Conservation (phyloP, 1,284 basidiomycete species). For the Bjerkandera adusta region DNA sequence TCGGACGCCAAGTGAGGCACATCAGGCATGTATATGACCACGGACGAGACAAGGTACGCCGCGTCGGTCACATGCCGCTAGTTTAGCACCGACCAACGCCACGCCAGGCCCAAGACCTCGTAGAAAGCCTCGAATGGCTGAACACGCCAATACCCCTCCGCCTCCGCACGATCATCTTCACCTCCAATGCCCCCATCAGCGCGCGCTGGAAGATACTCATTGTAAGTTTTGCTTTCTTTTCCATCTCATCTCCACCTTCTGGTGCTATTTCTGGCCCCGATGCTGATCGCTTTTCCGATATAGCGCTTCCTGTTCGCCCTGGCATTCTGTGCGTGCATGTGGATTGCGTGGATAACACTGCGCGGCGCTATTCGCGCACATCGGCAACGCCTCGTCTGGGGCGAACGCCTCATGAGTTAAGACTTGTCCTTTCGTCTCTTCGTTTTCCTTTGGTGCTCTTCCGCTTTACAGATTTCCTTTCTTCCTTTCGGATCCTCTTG, state of each 20-base stretch:
- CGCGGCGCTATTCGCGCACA: constrained; percentile 68
- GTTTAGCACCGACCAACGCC: neutral
- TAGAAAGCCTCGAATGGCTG: constrained; percentile 63
- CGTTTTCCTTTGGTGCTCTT: neutral
- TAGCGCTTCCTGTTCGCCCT: constrained; percentile 53
- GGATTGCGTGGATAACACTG: constrained; percentile 59
- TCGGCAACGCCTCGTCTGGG: constrained; percentile 71
- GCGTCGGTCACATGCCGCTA: neutral
- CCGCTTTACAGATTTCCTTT: no score
- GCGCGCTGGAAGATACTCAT: constrained; percentile 61
- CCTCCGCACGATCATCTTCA: constrained; percentile 69
- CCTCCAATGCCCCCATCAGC: constrained; percentile 64
- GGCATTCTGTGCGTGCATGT: constrained; percentile 51
- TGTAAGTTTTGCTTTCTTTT: constrained; percentile 19
- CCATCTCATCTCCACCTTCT: neutral
- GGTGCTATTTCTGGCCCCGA: no score
- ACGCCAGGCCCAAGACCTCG: constrained; percentile 55
- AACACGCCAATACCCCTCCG: constrained; percentile 73
- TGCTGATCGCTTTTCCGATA: neutral
- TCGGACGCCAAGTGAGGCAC: constrained; percentile 55
- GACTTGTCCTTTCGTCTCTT: neutral
- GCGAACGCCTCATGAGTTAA: constrained; percentile 69
- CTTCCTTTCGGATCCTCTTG: neutral
- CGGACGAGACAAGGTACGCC: constrained; percentile 58
- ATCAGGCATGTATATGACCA: constrained; percentile 64